Evolutionary conservation across 768 basidiomycete genomes (phyloP), one percentile per base, ranked within the genome.

Genomic region (Leccinum variicolor): DNA sequence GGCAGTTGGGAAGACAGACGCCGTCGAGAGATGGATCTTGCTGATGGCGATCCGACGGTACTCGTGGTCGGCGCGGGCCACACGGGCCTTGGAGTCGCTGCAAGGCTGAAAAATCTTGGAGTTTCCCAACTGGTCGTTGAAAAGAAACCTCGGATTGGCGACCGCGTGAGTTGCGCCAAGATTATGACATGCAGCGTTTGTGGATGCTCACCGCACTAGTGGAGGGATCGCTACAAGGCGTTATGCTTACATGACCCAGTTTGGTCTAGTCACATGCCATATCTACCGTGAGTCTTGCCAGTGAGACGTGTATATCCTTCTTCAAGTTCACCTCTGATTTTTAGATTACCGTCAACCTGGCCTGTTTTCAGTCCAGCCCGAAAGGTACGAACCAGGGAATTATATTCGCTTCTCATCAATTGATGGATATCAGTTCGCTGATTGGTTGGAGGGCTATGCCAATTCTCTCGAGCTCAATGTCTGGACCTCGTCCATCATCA

Each of bases 61-160:
- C 67, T 90, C 25, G 74, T 89, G 23, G 72, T 88, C 21, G 85
- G 86, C 7, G 86, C 79, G 0, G 87, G 86, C 0, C 89, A 90
- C 55, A 81, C 79, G 59, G 90, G 89, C 1, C 71, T 93, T 26
- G 81, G 79, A 41, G 66, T 83, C 3, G 87, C 88, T 0, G 85
- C 86, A 2, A 76, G 86, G n/a, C 73, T 92, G 55, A 84, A 85
- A 63, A 76, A 75, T 43, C 72, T 89, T 25, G 83, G 80, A 19
- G 71, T 91, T 10, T 63, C 74, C 1, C 73, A 79, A 1, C 71
- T 92, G 11, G 69, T 86, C n/a, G 71, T 88, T 13, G 87, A 89
- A 61, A 76, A 74, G 63, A 79, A 81, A 54, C 55, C 71, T 15
- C 72, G 79, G 5, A 69, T 84, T 13, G 84, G 86, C 3, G 82